Evolutionary conservation across 441 rosid genomes (phyloP), one percentile per base, ranked within the genome.

Genomic region (Gossypium lobatum): DNA sequence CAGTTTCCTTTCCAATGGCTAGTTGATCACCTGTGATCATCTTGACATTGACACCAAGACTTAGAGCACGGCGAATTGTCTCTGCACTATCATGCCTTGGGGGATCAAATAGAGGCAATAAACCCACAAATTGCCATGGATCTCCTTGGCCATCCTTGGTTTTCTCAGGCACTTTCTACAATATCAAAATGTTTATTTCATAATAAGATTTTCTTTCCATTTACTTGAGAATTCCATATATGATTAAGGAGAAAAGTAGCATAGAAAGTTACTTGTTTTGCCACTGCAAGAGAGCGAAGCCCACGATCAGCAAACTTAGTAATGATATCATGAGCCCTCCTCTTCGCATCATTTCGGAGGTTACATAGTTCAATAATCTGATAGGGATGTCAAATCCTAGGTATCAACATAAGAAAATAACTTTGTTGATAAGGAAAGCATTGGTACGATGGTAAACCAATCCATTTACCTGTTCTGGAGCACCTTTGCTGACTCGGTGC

Each of bases 1-100:
- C 94, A 17, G 94, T 89, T 81, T 88, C 92, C 70, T 86, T 89
- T 64, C 89, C 94, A 60, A 89, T 88, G 20, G 94, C 94, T 0
- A 89, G 84, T 76, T 89, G 94, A 74, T 89, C 93, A 61, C 93
- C 93, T 57, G 93, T 89, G 54, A 89, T 89, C 94, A 89, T 89
- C 88, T 89, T 89, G 57, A 88, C 90, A 70, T 89, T 89, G 11
- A 89, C 92, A 70, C 94, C 91, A 7, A 89, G 94, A 73, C 81
- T 57, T 57, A 89, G 93, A 6, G 93, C 91, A 55, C 90, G 85
- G 6, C 84, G 84, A 68, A 89, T 89, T 69, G 91, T 88, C 78
- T 88, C 91, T 28, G 90, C 93, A 78, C 91, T 89, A 76, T 89
- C 93, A 78, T 89, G 93, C 64, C 93, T 81, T 39, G 93, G 93